phyloP scores from a whole-genome alignment of 1,284 basidiomycete genomes.

The Ceratobasidium sp. region DNA sequence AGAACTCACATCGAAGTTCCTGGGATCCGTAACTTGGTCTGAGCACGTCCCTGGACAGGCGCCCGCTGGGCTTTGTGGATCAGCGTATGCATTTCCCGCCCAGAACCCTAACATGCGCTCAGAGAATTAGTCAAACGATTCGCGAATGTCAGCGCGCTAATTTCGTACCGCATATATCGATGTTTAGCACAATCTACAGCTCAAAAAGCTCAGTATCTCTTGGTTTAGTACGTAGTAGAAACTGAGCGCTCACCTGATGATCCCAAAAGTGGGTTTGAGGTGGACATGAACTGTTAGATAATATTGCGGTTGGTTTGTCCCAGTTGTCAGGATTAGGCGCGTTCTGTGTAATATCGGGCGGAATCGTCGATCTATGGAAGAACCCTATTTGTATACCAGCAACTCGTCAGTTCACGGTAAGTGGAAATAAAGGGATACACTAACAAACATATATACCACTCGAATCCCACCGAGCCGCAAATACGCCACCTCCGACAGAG shows the following conservation, averaged over 20 bases:
- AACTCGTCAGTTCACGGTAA: neutral
- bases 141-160: too few species aligned
- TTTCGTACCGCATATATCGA: conserved; percentile 16
- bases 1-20: too few species aligned
- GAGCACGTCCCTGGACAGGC: too few species aligned
- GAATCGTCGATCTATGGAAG: conserved; percentile 76
- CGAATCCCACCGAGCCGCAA: conserved; percentile 78
- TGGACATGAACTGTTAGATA: conserved; percentile 72
- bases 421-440: neutral
- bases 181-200: conserved; percentile 16
- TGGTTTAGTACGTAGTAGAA: neutral
- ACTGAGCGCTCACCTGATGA: conserved; percentile 65
- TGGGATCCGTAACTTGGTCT: too few species aligned
- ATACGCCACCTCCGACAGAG: conserved; percentile 80
- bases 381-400: conserved; percentile 57
- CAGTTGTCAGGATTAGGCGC: conserved; percentile 67
- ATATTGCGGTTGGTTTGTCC: conserved; percentile 77
- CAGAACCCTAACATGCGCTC: too few species aligned
- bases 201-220: too few species aligned
- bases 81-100: conserved; percentile 85
- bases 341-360: conserved; percentile 72
- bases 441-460: conserved; percentile 77
- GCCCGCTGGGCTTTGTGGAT: conserved; percentile 76
- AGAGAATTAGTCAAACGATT: too few species aligned
- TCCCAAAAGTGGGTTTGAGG: conserved; percentile 74